These are phyloP conservation scores for Rhodotorula sphaerocarpa DNA, from an alignment of 768 basidiomycete species.

Conservation along the genomic window DNA sequence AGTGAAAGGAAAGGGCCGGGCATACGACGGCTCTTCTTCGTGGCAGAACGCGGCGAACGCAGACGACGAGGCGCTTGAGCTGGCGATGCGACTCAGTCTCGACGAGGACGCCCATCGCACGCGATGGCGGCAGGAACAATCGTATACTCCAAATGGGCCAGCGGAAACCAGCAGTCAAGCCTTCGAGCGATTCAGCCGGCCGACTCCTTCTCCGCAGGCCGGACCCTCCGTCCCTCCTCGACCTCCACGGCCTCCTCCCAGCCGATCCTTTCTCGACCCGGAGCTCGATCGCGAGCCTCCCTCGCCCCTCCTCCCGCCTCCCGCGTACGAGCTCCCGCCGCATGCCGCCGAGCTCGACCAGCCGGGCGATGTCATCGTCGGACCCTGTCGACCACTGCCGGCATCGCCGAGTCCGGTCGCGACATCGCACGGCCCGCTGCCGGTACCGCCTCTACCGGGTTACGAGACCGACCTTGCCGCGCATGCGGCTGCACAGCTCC, in stretches of 20 bases:
- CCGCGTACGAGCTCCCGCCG: conserved; percentile 8
- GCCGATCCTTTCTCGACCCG: background rate
- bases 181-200: background rate
- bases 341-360: conserved; percentile 4
- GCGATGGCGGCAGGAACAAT: too few species aligned
- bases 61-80: conserved; percentile 9
- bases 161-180: conserved; percentile 4
- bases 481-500: too few species aligned
- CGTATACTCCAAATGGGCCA: too few species aligned
- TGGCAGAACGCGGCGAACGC: background rate
- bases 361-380: conserved; percentile 5
- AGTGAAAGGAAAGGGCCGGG: background rate
- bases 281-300: background rate
- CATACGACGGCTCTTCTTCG: background rate
- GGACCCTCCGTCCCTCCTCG: background rate
- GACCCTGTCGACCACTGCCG: background rate
- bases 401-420: background rate
- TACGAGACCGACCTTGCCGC: too few species aligned
- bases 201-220: background rate
- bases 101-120: background rate
- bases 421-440: background rate
- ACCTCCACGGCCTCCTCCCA: too few species aligned
- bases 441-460: background rate
- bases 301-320: background rate
- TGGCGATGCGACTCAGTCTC: conserved; percentile 10